Evolutionary conservation across 495 filamentous ascomycete genomes (phyloP), one percentile per base, ranked within the genome.

Genomic region (Beverwykella pulmonaria): DNA sequence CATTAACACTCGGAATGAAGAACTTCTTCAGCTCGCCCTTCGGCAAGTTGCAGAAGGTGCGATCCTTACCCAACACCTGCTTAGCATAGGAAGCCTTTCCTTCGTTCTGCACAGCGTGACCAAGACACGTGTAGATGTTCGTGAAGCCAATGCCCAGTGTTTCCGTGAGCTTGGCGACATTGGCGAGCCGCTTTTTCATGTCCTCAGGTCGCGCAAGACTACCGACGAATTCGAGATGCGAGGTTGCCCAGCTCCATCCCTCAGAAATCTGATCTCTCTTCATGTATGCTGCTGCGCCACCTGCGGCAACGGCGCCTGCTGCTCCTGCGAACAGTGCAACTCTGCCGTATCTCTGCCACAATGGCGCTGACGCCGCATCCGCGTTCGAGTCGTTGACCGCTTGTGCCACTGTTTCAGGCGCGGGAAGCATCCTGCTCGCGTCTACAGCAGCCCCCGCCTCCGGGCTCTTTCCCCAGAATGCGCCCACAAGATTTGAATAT

Each of bases 151-250:
- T 82, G 8, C 81, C 77, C 19, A 79, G 76, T 58, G 82, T 78
- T 27, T 73, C 73, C 39, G 85, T 80, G 10, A 93, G 75, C n/a
- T 78, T 77, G 15, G 83, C 79, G 73, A 92, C 79, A 58, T 76
- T 78, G 15, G 74, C 75, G 23, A 95, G 79, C 5, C 94, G 85
- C 63, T 82, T 81, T 47, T 85, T 83, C 32, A 98, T 77, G 67
- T 97, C 93, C 58, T 90, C 86, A 9, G 83, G 84, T 23, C 91
- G 86, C 63, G 89, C 87, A 2, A 98, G 82, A 72, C 90, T 93
- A 1, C 93, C 92, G 1, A 98, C 88, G 70, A 98, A 98, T 74
- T 93, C 92, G n/a, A 98, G 86, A 78, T 98, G 95, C 17, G 89
- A 92, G 10, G 88, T 86, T 17, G 90, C 90, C 93, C 92, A 98